phyloP scores from a whole-genome alignment of 2,329 filamentous ascomycete species.

The Monilinia polystroma region DNA sequence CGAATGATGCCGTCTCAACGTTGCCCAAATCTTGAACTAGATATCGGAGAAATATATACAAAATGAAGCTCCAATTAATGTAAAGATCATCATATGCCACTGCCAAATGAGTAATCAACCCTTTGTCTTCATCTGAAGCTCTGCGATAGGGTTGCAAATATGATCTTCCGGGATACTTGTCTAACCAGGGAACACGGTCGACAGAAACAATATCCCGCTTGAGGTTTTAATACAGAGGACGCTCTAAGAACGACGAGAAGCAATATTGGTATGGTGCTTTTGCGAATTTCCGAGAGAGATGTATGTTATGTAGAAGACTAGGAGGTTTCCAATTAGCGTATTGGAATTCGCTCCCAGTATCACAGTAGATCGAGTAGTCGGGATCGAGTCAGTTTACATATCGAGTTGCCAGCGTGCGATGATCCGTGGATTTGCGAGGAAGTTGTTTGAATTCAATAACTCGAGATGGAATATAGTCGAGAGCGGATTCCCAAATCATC shows the following conservation, averaged over 20 bases:
- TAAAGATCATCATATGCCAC: too few species aligned
- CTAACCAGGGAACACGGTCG: too few species aligned
- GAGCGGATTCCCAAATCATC: not conserved
- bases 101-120: not conserved
- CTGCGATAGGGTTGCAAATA: not conserved
- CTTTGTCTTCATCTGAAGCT: not conserved
- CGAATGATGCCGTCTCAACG: not conserved
- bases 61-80: too few species aligned
- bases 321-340: not conserved
- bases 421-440: not conserved
- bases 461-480: not conserved
- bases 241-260: not conserved
- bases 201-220: not conserved
- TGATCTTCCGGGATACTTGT: too few species aligned
- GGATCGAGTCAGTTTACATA: fast-evolving
- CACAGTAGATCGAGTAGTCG: not conserved
- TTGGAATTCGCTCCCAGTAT: not conserved
- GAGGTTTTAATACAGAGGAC: not conserved
- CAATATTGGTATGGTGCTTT: not conserved
- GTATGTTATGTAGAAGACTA: not conserved
- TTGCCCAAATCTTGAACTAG: not conserved
- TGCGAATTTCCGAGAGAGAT: not conserved
- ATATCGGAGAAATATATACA: not conserved
- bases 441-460: not conserved
- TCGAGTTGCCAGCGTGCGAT: not conserved